These are phyloP conservation scores for Colletotrichum sp. DNA, from an alignment of 2,329 filamentous ascomycete genomes.

Conservation along the genomic window DNA sequence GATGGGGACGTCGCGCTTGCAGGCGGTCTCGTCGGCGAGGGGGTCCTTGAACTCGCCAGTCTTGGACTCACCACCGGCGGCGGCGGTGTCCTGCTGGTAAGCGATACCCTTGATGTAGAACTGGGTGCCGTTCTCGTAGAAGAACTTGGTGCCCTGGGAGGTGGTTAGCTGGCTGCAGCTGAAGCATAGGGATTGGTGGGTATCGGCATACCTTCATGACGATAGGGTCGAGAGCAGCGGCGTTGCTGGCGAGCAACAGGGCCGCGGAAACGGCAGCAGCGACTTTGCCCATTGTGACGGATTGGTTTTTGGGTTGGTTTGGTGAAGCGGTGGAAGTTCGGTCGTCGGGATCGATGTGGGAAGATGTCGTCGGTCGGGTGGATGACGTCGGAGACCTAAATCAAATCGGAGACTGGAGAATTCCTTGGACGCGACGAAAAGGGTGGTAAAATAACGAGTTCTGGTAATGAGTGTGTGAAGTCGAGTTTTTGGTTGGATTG, in stretches of 20 bases:
- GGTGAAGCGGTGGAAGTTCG: not conserved
- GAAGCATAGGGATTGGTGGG: not conserved
- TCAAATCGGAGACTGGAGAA: not conserved
- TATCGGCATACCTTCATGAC: constrained; percentile 66
- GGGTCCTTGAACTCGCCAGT: constrained; percentile 76
- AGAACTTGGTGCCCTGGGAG: constrained; percentile 79
- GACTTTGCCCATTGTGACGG: constrained; percentile 17
- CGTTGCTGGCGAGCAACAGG: constrained; percentile 45
- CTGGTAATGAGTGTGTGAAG: constrained; percentile 22
- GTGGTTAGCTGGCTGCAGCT: not conserved
- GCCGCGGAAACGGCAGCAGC: constrained; percentile 36
- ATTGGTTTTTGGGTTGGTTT: not conserved
- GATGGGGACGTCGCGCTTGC: constrained; percentile 85
- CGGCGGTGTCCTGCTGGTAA: constrained; percentile 82
- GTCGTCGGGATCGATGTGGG: not conserved
- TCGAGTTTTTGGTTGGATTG: not conserved
- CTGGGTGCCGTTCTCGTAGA: constrained; percentile 75
- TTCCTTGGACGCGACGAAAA: not conserved
- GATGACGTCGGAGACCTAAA: not conserved
- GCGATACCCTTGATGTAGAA: constrained; percentile 91
- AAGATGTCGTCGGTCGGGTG: not conserved
- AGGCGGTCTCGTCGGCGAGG: constrained; percentile 72
- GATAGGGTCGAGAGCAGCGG: constrained; percentile 60
- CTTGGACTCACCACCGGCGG: constrained; percentile 55
- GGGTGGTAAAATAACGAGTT: constrained; percentile 8